phyloP scores from a whole-genome alignment of 352 stramenopile genomes.

The Phytophthora sansomeana region DNA sequence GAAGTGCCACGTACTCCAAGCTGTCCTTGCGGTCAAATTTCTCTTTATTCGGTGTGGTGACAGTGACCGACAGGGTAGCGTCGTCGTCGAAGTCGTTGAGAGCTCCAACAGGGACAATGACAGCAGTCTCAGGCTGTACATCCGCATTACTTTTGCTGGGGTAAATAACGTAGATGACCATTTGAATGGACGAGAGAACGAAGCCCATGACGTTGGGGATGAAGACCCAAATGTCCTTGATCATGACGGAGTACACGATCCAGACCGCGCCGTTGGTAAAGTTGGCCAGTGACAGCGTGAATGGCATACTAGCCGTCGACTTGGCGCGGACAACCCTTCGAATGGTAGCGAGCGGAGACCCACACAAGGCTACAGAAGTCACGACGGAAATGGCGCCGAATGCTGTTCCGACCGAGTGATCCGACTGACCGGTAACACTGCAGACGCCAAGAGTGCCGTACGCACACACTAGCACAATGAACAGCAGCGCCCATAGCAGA shows the following conservation, averaged over 20 bases:
- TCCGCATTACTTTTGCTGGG: not conserved
- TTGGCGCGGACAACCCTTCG: slow-evolving; percentile 4
- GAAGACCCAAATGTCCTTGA: slow-evolving; percentile 43
- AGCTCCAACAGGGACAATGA: not conserved
- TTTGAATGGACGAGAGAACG: not conserved
- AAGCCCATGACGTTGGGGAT: slow-evolving; percentile 5
- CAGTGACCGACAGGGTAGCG: not conserved
- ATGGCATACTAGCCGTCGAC: slow-evolving; percentile 17
- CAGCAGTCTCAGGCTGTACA: not conserved
- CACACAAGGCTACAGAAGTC: too few species aligned
- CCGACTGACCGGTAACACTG: slow-evolving; percentile 41
- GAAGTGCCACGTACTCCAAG: not conserved
- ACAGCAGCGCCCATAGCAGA: slow-evolving; percentile 13
- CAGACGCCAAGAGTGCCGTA: slow-evolving; percentile 45
- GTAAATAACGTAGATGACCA: slow-evolving; percentile 10
- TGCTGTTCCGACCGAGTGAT: too few species aligned
- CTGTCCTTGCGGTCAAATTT: not conserved
- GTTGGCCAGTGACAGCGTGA: slow-evolving; percentile 12
- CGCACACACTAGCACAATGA: slow-evolving; percentile 36
- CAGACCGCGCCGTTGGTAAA: slow-evolving; percentile 73
- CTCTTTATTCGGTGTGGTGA: not conserved
- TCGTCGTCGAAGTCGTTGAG: too few species aligned
- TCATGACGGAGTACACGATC: slow-evolving; percentile 86
- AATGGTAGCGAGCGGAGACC: too few species aligned
- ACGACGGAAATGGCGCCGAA: slow-evolving; percentile 22